A percentile compares a stretch with the other conserved stretches of the same genome.
Conservation (phyloP, 2,329 filamentous ascomycete species). For the Pseudogymnoascus sp. region DNA sequence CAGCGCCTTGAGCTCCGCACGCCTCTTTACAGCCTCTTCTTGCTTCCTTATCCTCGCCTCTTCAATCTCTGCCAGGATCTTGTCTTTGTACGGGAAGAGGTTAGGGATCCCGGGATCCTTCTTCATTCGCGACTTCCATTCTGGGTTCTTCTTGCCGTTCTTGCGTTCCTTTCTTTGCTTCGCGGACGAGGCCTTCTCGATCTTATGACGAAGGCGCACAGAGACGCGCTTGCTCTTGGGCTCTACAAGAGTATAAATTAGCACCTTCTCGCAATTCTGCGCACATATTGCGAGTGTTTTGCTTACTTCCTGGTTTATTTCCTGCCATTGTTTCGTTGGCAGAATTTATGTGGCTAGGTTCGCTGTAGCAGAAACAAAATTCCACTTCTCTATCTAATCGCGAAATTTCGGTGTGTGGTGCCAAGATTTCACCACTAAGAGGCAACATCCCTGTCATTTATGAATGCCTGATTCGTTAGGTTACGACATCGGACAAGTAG, state of each 20-base stretch:
- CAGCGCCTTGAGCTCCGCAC: constrained; percentile 64
- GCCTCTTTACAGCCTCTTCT: constrained; percentile 65
- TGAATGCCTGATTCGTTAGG: constrained; percentile 3
- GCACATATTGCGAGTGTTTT: neutral
- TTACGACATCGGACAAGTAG: neutral
- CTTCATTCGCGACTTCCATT: constrained; percentile 93
- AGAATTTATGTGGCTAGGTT: constrained; percentile 11
- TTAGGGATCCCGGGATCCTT: constrained; percentile 98
- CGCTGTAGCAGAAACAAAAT: constrained; percentile 3
- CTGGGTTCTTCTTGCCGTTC: constrained; percentile 87
- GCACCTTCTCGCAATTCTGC: neutral
- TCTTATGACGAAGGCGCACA: constrained; percentile 87
- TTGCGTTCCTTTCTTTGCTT: constrained; percentile 91
- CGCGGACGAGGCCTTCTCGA: constrained; percentile 81
- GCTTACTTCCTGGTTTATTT: constrained; percentile 30
- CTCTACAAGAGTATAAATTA: constrained; percentile 45
- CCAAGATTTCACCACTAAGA: constrained; percentile 9
- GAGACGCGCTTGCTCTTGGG: constrained; percentile 90
- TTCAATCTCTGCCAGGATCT: constrained; percentile 89
- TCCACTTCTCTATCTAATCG: constrained; percentile 10
- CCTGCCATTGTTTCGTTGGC: constrained; percentile 25
- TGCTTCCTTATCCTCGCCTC: constrained; percentile 74
- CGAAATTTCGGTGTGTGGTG: constrained; percentile 9
- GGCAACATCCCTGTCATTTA: neutral
- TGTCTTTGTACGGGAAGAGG: constrained; percentile 95